These are phyloP conservation scores for Neurospora sp. DNA, from an alignment of 495 filamentous ascomycete genomes.

Conservation along the genomic window DNA sequence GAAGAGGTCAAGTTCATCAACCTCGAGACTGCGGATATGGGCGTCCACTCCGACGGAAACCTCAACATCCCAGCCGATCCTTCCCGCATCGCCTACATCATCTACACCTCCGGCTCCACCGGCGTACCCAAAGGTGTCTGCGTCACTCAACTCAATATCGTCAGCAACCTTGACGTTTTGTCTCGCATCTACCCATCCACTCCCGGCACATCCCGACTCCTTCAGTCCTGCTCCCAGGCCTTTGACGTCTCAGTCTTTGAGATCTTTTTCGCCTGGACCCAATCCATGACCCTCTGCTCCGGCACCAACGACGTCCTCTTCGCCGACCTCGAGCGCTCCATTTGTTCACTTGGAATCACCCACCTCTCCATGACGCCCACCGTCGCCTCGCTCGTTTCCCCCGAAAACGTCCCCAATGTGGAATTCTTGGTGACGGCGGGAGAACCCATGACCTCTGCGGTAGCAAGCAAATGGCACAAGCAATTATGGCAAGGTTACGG, in stretches of 20 bases:
- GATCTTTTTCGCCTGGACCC: constrained; percentile 66
- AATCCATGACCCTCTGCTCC: constrained; percentile 63
- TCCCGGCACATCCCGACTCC: constrained; percentile 34
- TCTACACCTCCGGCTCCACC: constrained; percentile 58
- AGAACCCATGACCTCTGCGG: constrained; percentile 56
- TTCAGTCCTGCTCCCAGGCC: constrained; percentile 64
- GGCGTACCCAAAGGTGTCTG: constrained; percentile 61
- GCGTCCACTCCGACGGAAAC: constrained; percentile 16
- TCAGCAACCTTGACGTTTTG: constrained; percentile 55
- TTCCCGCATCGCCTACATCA: constrained; percentile 41
- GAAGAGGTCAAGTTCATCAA: constrained; percentile 23
- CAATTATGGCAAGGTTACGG: constrained; percentile 65
- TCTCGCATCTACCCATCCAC: constrained; percentile 46
- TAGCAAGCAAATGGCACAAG: constrained; percentile 56
- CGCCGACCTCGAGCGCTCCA: constrained; percentile 48
- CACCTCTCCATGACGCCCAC: constrained; percentile 73
- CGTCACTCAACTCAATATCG: constrained; percentile 55
- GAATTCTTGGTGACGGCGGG: constrained; percentile 60
- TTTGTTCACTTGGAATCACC: constrained; percentile 49
- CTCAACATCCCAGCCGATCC: constrained; percentile 22
- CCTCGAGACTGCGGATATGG: constrained; percentile 19
- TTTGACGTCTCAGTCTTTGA: constrained; percentile 77
- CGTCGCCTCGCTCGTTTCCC: constrained; percentile 56
- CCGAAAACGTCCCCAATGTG: constrained; percentile 51
- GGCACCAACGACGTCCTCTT: constrained; percentile 54